Percentiles rank a stretch among this genome's conserved stretches.
phyloP scores from a whole-genome alignment of 2,329 filamentous ascomycete genomes.

The Apiospora koreana region DNA sequence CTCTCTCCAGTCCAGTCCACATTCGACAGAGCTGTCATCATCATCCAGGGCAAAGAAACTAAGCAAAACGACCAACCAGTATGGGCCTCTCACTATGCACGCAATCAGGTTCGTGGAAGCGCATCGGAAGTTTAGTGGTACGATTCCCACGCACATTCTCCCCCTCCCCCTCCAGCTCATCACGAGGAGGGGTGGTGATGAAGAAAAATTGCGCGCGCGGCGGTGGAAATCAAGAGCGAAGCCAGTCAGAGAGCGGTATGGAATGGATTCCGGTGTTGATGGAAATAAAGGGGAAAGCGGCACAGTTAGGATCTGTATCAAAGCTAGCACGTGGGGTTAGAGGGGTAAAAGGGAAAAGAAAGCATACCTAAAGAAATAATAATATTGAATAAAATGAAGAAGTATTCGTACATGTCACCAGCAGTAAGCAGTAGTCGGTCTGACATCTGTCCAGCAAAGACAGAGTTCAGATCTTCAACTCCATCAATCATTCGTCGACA shows the following conservation, averaged over 20 bases:
- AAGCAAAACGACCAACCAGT: neutral
- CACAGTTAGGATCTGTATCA: neutral
- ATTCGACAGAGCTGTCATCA: constrained; percentile 1
- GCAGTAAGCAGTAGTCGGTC: neutral
- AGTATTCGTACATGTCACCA: neutral
- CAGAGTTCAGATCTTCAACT: constrained; percentile 2
- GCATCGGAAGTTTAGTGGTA: neutral
- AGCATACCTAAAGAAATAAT: too few species aligned
- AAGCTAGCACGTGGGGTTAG: neutral
- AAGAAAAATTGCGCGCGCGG: neutral
- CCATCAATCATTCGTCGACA: neutral
- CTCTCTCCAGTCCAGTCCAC: neutral
- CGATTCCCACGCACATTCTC: neutral
- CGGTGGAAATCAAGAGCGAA: neutral
- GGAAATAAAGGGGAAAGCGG: neutral
- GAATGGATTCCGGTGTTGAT: neutral
- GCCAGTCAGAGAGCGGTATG: neutral
- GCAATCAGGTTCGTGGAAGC: neutral
- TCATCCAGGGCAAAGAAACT: neutral
- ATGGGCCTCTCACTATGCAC: neutral
- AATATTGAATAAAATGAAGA: neutral
- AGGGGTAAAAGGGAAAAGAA: neutral
- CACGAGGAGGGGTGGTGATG: neutral
- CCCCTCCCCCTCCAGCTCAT: neutral
- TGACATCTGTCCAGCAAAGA: neutral